phyloP scores from a whole-genome alignment of 495 filamentous ascomycete species.

The Podospora bellae-mahoneyi region DNA sequence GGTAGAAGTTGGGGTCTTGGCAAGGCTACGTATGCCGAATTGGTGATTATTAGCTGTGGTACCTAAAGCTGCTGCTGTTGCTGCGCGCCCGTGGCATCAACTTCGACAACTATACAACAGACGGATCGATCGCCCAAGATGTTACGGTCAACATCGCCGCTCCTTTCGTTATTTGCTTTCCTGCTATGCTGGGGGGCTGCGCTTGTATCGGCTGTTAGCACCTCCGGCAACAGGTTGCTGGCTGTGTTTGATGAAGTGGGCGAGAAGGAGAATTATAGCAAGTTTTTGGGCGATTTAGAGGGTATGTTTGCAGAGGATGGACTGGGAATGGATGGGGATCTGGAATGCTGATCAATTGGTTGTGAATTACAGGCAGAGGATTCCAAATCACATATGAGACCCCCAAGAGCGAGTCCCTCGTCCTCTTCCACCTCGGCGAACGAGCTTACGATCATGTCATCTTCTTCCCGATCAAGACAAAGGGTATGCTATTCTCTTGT shows the following conservation, averaged over 20 bases:
- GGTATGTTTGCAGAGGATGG: conserved; percentile 46
- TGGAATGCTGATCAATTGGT: conserved; percentile 23
- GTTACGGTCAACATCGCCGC: conserved; percentile 61
- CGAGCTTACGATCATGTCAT: conserved; percentile 86
- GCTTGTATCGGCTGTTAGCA: conserved; percentile 72
- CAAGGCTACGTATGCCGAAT: conserved; percentile 41
- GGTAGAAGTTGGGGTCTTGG: conserved; percentile 25
- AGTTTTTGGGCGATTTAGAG: conserved; percentile 76
- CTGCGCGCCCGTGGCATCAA: conserved; percentile 14
- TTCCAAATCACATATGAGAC: conserved; percentile 77
- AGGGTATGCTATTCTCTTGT: conserved; percentile 55
- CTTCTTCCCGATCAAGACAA: conserved; percentile 80
- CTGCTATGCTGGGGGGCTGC: conserved; percentile 49
- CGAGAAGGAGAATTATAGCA: conserved; percentile 76
- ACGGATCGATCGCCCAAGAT: conserved; percentile 29
- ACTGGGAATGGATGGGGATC: not conserved
- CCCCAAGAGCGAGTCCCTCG: conserved; percentile 77
- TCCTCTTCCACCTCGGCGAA: conserved; percentile 83
- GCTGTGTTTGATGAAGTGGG: conserved; percentile 79
- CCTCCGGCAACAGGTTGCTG: conserved; percentile 73
- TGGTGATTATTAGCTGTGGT: conserved; percentile 6
- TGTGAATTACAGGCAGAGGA: conserved; percentile 61
- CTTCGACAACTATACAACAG: conserved; percentile 20
- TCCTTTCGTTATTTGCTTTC: conserved; percentile 64
- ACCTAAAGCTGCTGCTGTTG: too few relatives aligned